Base-by-base conservation (phyloP, 129 eudicot species). In the Lactuca saligna region DNA sequence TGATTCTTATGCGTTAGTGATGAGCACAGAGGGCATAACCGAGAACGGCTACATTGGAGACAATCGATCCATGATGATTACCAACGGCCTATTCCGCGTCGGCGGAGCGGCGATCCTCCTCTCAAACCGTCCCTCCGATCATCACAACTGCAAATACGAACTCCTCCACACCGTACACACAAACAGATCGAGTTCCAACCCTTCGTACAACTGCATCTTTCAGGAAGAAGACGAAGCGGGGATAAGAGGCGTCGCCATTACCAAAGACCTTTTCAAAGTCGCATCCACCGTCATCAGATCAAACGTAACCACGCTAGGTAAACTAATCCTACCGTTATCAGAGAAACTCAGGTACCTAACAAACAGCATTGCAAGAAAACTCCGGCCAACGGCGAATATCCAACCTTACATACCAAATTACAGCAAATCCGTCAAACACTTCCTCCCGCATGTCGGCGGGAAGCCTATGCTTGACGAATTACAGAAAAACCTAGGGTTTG, bases 71-170 rank as follows among this genome's bases (percentile, higher is more conserved):
- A 85, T 68, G 61, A 2, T 69, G 16, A 58, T 82, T 44, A 37
- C 54, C 10, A 82, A 82, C 10, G 53, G 79, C 62, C 2, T 78
- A 1, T 77, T 85, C 57, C 90, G 87, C 3, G 53, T 75, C 8
- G 90, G 90, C 11, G 90, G 81, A 1, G 78, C 76, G 8, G 91
- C 91, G 4, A 72, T 85, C 35, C 71, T 85, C 29, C 87, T 85
- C 68, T 82, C 87, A 1, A 79, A 73, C 59, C 41, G 55, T 35
- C 41, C 76, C 0, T 65, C 70, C 0, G 81, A 85, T 65, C 54
- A 55, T 4, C 7, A n/a, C 10, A n/a, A 31, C 8, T 79, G 85
- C 16, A 85, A 85, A 61, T 85, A 85, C 64, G 60, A 82, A 46
- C 81, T 85, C 59, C 49, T 66, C 51, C 87, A 82, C 53, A 55